Evolutionary conservation across 768 basidiomycete genomes (phyloP).

Genomic region (Termitomyces sp.): DNA sequence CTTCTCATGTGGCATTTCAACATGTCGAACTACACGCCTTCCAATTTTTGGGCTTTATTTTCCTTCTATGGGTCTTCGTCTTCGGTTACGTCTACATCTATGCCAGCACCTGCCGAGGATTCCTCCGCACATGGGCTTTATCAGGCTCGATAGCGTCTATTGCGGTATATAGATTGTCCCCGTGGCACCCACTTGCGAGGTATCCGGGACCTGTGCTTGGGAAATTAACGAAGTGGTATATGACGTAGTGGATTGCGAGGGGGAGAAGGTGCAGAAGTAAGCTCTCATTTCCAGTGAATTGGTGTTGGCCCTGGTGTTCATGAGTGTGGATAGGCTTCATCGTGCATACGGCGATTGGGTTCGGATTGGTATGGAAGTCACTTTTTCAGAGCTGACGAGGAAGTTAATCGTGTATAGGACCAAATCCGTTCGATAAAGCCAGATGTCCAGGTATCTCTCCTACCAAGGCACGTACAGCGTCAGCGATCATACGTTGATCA

Average conservation of each 20-base stretch:
- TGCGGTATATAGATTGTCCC: conserved; percentile 11
- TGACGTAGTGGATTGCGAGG: neutral
- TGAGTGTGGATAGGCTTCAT: conserved; percentile 18
- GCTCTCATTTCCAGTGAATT: neutral
- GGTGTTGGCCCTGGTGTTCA: too few relatives aligned
- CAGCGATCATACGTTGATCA: neutral
- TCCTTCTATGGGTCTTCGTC: neutral
- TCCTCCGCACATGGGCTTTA: neutral
- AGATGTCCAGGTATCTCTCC: conserved; percentile 25
- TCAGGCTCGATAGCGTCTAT: neutral
- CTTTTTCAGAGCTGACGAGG: neutral
- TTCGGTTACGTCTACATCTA: conserved; percentile 5
- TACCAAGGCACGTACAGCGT: conserved; percentile 13
- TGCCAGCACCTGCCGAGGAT: neutral
- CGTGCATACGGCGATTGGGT: conserved; percentile 29
- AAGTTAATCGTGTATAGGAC: conserved; percentile 22
- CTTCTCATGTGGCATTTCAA: neutral
- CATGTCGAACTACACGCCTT: neutral
- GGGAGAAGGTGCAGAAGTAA: neutral
- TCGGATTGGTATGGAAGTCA: conserved; percentile 24
- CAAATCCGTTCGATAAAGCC: conserved; percentile 29
- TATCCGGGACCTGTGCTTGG: conserved; percentile 10
- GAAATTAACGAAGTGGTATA: conserved; percentile 10
- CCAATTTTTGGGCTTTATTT: neutral
- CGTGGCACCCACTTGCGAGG: conserved; percentile 8